phyloP scores from a whole-genome alignment of 108 stramenopile genomes.

The Cyclotella choctawhatcheeana region DNA sequence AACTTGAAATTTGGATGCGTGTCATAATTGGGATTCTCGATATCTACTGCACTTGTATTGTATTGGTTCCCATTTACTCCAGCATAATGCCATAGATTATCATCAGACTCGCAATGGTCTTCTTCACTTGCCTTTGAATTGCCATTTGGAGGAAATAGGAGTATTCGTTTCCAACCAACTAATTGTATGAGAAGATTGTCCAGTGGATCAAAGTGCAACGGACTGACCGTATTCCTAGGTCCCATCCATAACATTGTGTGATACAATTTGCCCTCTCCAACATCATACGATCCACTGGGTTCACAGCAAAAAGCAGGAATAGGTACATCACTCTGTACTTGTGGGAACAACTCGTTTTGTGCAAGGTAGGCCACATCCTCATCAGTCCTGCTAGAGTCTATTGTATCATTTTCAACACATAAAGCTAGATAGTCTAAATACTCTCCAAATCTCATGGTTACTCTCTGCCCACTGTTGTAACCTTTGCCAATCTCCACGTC shows the following conservation, averaged over 20 bases:
- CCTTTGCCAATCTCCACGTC: constrained; percentile 76
- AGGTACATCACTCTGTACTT: constrained; percentile 55
- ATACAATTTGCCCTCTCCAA: constrained; percentile 75
- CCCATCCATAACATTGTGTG: constrained; percentile 82
- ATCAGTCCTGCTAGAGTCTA: background rate
- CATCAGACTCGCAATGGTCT: constrained; percentile 16
- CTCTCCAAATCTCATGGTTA: constrained; percentile 57
- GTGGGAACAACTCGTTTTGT: constrained; percentile 70
- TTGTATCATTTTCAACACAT: constrained; percentile 55
- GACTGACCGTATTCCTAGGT: constrained; percentile 67
- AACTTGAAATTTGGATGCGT: constrained; percentile 55
- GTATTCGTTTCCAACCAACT: constrained; percentile 69
- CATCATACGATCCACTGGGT: constrained; percentile 16
- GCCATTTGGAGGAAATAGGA: constrained; percentile 50
- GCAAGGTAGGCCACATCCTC: constrained; percentile 77
- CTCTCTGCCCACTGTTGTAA: constrained; percentile 37
- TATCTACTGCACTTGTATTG: constrained; percentile 77
- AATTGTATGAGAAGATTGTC: constrained; percentile 80
- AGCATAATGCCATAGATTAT: constrained; percentile 49
- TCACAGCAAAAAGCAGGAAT: constrained; percentile 63
- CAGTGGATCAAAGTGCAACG: constrained; percentile 84
- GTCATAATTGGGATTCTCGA: constrained; percentile 48
- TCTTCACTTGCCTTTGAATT: background rate
- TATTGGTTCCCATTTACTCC: constrained; percentile 70
- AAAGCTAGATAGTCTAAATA: constrained; percentile 71